A percentile compares a stretch with the other conserved stretches of the same genome.
These are phyloP conservation scores for Globisporangium nunn DNA, from an alignment of 352 stramenopile genomes.

Conservation along the genomic window DNA sequence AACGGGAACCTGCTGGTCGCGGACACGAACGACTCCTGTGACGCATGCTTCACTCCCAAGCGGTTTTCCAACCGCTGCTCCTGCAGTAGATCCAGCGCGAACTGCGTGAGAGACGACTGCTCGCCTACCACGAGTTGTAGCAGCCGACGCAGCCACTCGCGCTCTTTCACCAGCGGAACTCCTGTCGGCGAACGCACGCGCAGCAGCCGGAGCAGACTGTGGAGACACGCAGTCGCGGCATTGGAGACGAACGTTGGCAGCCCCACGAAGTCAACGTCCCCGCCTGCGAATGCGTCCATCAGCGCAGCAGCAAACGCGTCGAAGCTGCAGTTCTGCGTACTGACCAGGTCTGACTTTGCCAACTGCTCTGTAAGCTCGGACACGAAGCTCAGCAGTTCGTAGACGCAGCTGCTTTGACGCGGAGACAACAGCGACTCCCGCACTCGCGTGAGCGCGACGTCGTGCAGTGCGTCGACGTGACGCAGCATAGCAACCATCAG, in stretches of 20 bases:
- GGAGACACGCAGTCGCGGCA: slow-evolving; percentile 26
- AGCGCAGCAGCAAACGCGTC: slow-evolving; percentile 15
- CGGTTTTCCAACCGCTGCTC: neutral
- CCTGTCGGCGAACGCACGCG: too few species aligned
- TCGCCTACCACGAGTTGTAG: slow-evolving; percentile 13
- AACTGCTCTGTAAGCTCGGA: neutral
- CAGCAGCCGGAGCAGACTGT: slow-evolving; percentile 19
- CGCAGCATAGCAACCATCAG: slow-evolving; percentile 1
- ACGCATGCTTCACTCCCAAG: slow-evolving; percentile 6
- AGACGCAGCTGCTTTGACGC: neutral
- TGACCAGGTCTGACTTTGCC: neutral
- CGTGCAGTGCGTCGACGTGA: neutral
- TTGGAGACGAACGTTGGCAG: slow-evolving; percentile 42
- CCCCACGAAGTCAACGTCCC: slow-evolving; percentile 15
- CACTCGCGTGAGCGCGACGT: neutral
- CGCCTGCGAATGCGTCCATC: slow-evolving; percentile 7
- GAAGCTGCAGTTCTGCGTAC: slow-evolving; percentile 2
- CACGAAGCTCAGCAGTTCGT: slow-evolving; percentile 16
- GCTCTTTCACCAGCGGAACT: slow-evolving; percentile 4
- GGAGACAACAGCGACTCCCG: neutral
- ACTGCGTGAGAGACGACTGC: slow-evolving; percentile 19
- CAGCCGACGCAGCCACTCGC: slow-evolving; percentile 20
- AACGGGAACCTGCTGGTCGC: slow-evolving; percentile 34
- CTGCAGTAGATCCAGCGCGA: slow-evolving; percentile 21
- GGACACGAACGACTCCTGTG: slow-evolving; percentile 29